A percentile compares a stretch with the other conserved stretches of the same genome.
These are phyloP conservation scores for Phoma sp. DNA, from an alignment of 2,329 filamentous ascomycete genomes.

Conservation along the genomic window DNA sequence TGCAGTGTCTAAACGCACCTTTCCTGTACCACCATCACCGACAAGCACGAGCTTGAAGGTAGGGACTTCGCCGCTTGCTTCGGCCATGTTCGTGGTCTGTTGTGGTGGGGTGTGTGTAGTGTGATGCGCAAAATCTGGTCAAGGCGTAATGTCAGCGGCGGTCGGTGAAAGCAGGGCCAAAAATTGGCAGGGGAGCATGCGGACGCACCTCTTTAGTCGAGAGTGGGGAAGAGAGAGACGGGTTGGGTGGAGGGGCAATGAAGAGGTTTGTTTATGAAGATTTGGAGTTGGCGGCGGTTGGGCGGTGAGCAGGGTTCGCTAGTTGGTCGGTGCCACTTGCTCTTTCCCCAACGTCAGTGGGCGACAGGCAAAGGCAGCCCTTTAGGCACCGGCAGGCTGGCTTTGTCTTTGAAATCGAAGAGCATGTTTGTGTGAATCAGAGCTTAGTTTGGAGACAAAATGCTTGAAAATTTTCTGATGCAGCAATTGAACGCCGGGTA, in stretches of 20 bases:
- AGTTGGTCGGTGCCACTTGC: constrained; percentile 17
- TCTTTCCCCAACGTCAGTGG: constrained; percentile 20
- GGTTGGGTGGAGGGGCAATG: constrained; percentile 34
- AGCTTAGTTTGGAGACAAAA: neutral
- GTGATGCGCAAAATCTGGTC: constrained; percentile 36
- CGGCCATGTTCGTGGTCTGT: constrained; percentile 61
- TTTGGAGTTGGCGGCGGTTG: constrained; percentile 22
- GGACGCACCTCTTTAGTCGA: constrained; percentile 38
- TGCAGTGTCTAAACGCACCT: constrained; percentile 72
- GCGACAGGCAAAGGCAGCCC: constrained; percentile 26
- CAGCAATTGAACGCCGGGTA: constrained; percentile 41
- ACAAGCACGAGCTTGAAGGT: constrained; percentile 99
- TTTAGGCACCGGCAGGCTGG: constrained; percentile 33
- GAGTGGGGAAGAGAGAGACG: constrained; percentile 40
- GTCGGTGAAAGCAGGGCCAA: constrained; percentile 19
- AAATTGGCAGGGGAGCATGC: constrained; percentile 25
- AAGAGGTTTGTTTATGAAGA: constrained; percentile 25
- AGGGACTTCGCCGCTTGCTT: constrained; percentile 65
- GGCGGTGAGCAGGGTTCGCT: constrained; percentile 27
- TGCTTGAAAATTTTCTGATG: neutral
- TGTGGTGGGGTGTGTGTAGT: constrained; percentile 44
- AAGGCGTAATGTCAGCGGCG: constrained; percentile 28
- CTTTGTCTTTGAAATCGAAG: constrained; percentile 27
- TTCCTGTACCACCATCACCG: constrained; percentile 98
- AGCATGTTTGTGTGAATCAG: neutral